These are phyloP conservation scores for Diaporthe capsici DNA, from an alignment of 2,329 filamentous ascomycete species.

Conservation along the genomic window DNA sequence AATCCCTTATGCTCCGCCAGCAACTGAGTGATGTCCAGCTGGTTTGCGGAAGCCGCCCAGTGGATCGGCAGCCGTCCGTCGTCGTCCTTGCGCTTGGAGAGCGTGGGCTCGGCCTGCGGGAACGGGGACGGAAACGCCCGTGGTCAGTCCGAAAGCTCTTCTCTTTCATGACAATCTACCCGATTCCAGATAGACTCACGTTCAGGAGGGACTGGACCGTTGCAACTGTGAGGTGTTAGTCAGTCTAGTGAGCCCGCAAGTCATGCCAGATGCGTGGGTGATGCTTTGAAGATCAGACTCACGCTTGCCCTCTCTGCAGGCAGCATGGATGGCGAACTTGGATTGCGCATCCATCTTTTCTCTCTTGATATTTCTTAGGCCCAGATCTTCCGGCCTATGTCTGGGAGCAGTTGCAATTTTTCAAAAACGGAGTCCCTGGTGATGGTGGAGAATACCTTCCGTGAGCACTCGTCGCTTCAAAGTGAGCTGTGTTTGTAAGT, in stretches of 20 bases:
- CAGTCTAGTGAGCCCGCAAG: conserved; percentile 14
- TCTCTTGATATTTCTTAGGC: background rate
- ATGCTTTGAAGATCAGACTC: conserved; percentile 49
- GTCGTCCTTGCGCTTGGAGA: conserved; percentile 80
- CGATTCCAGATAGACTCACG: conserved; percentile 57
- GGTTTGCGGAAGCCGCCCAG: conserved; percentile 92
- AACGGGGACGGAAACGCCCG: background rate
- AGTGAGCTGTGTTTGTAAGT: conserved; percentile 46
- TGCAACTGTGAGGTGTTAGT: conserved; percentile 65
- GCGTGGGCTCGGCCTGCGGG: conserved; percentile 80
- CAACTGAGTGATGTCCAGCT: conserved; percentile 79
- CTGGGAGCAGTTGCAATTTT: background rate
- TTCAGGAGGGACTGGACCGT: conserved; percentile 82
- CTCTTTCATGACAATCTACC: background rate
- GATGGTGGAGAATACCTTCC: background rate
- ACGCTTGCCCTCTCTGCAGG: conserved; percentile 88
- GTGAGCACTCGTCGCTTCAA: background rate
- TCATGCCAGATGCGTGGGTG: background rate
- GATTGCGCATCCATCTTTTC: conserved; percentile 56
- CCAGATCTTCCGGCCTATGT: background rate
- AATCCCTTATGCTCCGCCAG: conserved; percentile 80
- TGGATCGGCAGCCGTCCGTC: conserved; percentile 93
- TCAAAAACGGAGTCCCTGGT: background rate
- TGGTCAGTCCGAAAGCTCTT: background rate
- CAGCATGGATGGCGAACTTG: conserved; percentile 89